Evolutionary conservation across 805 yeast species (phyloP).

Genomic region (Vanderwaltozyma yarrowii): DNA sequence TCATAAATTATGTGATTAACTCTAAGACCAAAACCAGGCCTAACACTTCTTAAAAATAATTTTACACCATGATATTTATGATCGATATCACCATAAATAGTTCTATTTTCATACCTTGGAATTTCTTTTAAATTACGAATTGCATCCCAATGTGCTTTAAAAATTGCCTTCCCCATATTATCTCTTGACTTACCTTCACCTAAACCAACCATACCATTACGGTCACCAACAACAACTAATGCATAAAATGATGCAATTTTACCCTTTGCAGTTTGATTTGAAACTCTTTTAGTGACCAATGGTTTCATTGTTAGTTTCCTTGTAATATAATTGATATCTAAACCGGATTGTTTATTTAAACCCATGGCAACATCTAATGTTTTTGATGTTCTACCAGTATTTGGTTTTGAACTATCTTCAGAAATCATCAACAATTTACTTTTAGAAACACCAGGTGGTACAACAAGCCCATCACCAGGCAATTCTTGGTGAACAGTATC

Average conservation of each 20-base stretch:
- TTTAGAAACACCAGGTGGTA: slow-evolving; percentile 15
- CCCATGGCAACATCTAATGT: slow-evolving; percentile 36
- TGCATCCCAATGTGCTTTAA: slow-evolving; percentile 89
- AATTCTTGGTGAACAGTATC: slow-evolving; percentile 17
- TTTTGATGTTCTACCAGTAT: slow-evolving; percentile 13
- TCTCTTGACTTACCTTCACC: slow-evolving; percentile 90
- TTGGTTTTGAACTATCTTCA: background rate
- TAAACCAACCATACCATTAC: slow-evolving; percentile 85
- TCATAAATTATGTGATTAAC: slow-evolving; percentile 86
- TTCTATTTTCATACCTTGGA: slow-evolving; percentile 85
- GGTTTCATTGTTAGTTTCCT: slow-evolving; percentile 51
- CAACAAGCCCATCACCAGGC: slow-evolving; percentile 14
- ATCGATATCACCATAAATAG: slow-evolving; percentile 75
- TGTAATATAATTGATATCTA: slow-evolving; percentile 49
- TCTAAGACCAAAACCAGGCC: slow-evolving; percentile 88
- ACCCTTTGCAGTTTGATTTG: slow-evolving; percentile 88
- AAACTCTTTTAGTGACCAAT: slow-evolving; percentile 65
- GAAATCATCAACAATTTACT: background rate
- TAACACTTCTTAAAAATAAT: slow-evolving; percentile 72
- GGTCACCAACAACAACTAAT: slow-evolving; percentile 83
- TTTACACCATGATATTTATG: slow-evolving; percentile 81
- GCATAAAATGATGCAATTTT: slow-evolving; percentile 76
- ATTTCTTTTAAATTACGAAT: slow-evolving; percentile 71
- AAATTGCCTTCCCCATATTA: slow-evolving; percentile 62
- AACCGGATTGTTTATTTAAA: slow-evolving; percentile 55